Percentiles rank a stretch among this genome's conserved stretches.
Evolutionary conservation across 805 yeast species (phyloP).

Genomic region (Candida silvicultrix): DNA sequence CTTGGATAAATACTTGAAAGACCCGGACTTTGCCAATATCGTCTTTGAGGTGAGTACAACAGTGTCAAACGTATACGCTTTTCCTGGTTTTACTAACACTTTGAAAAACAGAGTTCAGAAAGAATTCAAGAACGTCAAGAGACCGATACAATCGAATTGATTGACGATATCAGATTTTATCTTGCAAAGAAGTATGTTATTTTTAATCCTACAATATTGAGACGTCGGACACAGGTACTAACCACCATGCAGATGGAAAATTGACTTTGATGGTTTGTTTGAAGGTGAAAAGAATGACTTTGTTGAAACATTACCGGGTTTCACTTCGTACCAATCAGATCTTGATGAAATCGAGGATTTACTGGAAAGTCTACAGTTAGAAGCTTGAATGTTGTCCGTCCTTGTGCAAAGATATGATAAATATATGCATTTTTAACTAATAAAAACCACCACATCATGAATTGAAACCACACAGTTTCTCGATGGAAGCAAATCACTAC

Average conservation of each 20-base stretch:
- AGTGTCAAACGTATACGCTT: too few species aligned
- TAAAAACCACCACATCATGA: too few species aligned
- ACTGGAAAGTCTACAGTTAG: constrained; percentile 31
- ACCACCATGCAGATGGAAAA: constrained; percentile 9
- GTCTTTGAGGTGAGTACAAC: constrained; percentile 22
- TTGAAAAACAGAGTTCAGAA: constrained; percentile 40
- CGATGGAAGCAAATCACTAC: too few species aligned
- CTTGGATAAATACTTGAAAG: constrained; percentile 30
- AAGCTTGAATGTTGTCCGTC: constrained; percentile 21
- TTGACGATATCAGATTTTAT: constrained; percentile 72
- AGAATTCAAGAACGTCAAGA: constrained; percentile 59
- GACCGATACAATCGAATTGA: constrained; percentile 72
- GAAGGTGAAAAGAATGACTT: constrained; percentile 17
- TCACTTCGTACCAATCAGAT: constrained; percentile 23
- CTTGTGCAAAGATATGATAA: too few species aligned
- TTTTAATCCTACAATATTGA: background rate
- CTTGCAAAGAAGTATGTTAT: constrained; percentile 23
- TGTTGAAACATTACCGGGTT: constrained; percentile 17
- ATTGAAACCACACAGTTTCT: too few species aligned
- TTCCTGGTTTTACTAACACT: too few species aligned
- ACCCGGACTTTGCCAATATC: constrained; percentile 33
- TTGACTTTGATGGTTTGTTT: constrained; percentile 27
- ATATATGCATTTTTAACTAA: constrained; percentile 10
- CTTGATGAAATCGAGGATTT: constrained; percentile 33
- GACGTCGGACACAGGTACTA: background rate